These are phyloP conservation scores for Nakazawaea ishiwadae DNA, from an alignment of 805 yeast species.

Conservation along the genomic window DNA sequence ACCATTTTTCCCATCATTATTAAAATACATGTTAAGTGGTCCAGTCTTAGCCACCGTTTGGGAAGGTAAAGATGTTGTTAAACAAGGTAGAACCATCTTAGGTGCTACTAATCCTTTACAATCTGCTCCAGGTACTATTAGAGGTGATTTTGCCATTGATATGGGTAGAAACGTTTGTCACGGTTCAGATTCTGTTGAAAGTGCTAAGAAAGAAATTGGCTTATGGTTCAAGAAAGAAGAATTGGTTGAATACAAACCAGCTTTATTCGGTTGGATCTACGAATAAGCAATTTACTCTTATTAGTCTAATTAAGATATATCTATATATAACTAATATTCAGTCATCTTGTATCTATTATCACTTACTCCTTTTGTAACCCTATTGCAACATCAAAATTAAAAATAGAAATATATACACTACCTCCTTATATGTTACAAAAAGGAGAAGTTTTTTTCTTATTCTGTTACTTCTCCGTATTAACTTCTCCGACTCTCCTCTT, in stretches of 20 bases:
- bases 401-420: too few species aligned
- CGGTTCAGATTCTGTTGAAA: conserved; percentile 99
- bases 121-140: conserved; percentile 99
- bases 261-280: conserved; percentile 87
- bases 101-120: conserved; percentile 99
- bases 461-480: too few species aligned
- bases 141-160: conserved; percentile 98
- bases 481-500: too few species aligned
- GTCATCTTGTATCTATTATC: too few species aligned
- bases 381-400: too few species aligned
- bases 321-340: too few species aligned
- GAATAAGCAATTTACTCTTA: conserved; percentile 48
- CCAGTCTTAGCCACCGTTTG: conserved; percentile 99
- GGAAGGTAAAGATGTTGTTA: conserved; percentile 99
- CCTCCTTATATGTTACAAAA: too few species aligned
- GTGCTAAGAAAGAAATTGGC: conserved; percentile 91
- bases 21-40: conserved; percentile 96
- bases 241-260: conserved; percentile 85
- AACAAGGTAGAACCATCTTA: conserved; percentile 94
- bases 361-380: too few species aligned
- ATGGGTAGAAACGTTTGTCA: conserved; percentile 99
- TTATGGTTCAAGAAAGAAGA: conserved; percentile 99
- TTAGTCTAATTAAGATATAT: not conserved
- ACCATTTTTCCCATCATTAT: conserved; percentile 97
- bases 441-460: too few species aligned